Percentiles rank a stretch among this genome's conserved stretches.
Evolutionary conservation across 345 rosid genomes (phyloP).

Genomic region (Abelmoschus esculentus): DNA sequence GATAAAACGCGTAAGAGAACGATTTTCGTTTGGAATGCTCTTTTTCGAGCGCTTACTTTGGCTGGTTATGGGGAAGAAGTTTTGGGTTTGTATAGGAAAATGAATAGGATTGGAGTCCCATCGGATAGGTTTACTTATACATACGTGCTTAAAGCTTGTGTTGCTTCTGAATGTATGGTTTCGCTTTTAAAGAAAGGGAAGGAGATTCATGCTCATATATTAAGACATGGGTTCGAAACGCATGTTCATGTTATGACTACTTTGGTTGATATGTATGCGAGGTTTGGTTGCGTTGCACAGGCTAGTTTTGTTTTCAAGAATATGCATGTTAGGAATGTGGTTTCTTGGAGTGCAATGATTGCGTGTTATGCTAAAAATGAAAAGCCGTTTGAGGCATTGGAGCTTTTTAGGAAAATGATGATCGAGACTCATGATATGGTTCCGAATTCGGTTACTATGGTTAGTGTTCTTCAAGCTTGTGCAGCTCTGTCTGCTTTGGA

Average conservation of each 20-base stretch:
- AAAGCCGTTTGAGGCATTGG: slow-evolving; percentile 56
- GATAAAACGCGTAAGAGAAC: slow-evolving; percentile 71
- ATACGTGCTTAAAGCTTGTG: slow-evolving; percentile 81
- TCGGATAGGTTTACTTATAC: slow-evolving; percentile 88
- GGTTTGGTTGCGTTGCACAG: slow-evolving; percentile 48
- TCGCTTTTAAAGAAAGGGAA: slow-evolving; percentile 44
- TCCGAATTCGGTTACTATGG: slow-evolving; percentile 79
- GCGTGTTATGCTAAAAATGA: slow-evolving; percentile 69
- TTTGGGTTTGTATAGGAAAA: slow-evolving; percentile 48
- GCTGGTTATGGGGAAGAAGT: slow-evolving; percentile 78
- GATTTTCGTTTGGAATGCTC: slow-evolving; percentile 77
- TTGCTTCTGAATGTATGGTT: slow-evolving; percentile 39
- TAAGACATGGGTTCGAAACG: slow-evolving; percentile 51
- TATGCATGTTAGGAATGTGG: slow-evolving; percentile 61
- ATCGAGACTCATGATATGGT: slow-evolving; percentile 30
- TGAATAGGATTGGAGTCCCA: slow-evolving; percentile 44
- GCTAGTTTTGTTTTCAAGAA: slow-evolving; percentile 53
- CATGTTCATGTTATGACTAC: slow-evolving; percentile 76
- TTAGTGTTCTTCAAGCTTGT: slow-evolving; percentile 90
- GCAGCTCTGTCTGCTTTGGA: slow-evolving; percentile 76
- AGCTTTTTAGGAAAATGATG: slow-evolving; percentile 64
- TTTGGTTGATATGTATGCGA: slow-evolving; percentile 81
- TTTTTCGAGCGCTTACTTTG: slow-evolving; percentile 66
- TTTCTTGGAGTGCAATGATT: slow-evolving; percentile 92
- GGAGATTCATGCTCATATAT: slow-evolving; percentile 74